Percentiles rank a stretch among this genome's conserved stretches.
These are phyloP conservation scores for Solanum microdontum DNA, from an alignment of 257 asterid genomes.

Conservation along the genomic window DNA sequence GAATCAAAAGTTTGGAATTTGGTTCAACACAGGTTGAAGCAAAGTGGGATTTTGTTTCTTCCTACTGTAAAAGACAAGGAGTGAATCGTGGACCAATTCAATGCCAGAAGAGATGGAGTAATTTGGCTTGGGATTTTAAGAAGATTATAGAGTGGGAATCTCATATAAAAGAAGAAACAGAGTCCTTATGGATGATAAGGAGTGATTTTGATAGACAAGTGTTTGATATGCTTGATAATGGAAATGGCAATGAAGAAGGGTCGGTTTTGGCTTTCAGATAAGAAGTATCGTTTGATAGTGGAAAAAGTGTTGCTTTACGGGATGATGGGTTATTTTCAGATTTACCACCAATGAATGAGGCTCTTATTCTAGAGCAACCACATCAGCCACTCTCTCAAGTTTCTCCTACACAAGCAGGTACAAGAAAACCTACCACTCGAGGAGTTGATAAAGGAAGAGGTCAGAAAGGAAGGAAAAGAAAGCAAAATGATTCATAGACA, in stretches of 20 bases:
- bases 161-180: constrained; percentile 34
- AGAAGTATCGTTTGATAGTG: constrained; percentile 60
- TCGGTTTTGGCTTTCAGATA: constrained; percentile 25
- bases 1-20: constrained; percentile 35
- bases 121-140: constrained; percentile 64
- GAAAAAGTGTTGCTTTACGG: constrained; percentile 43
- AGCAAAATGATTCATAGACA: constrained; percentile 16
- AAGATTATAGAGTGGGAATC: constrained; percentile 86
- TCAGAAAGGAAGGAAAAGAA: constrained; percentile 51
- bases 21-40: constrained; percentile 69
- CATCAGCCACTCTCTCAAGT: background rate
- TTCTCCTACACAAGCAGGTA: constrained; percentile 22
- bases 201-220: constrained; percentile 86
- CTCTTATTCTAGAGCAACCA: constrained; percentile 14
- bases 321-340: constrained; percentile 76
- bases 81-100: constrained; percentile 85
- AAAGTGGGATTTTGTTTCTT: constrained; percentile 75
- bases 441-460: constrained; percentile 23
- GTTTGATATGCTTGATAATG: constrained; percentile 59
- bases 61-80: constrained; percentile 78
- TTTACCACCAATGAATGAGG: constrained; percentile 15
- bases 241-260: constrained; percentile 9
- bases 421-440: constrained; percentile 21
- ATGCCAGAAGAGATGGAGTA: constrained; percentile 92
- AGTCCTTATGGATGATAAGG: constrained; percentile 89